Conservation (phyloP, 179 eudicot species). For the Camellia oleifera region DNA sequence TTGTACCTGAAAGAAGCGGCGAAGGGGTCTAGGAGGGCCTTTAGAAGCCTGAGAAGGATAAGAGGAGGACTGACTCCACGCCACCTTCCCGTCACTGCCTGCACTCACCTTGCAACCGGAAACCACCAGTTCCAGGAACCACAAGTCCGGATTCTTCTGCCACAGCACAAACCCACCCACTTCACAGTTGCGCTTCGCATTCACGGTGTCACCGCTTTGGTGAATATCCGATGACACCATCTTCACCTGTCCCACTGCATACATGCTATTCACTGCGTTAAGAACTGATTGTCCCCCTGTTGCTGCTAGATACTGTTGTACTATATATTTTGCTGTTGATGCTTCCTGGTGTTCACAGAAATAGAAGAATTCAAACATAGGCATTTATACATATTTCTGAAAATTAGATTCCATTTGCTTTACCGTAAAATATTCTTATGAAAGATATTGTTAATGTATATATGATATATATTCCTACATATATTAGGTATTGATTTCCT, state of each 20-base stretch:
- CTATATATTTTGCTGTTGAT: slow-evolving; percentile 65
- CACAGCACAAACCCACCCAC: slow-evolving; percentile 65
- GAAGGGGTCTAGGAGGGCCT: slow-evolving; percentile 66
- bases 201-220: slow-evolving; percentile 13
- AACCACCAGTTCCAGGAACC: slow-evolving; percentile 66
- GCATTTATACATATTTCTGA: no score
- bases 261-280: slow-evolving; percentile 51
- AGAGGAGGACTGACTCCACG: slow-evolving; percentile 62
- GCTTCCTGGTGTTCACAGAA: slow-evolving; percentile 40
- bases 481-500: no score
- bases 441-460: no score
- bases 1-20: slow-evolving; percentile 65
- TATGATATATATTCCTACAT: no score
- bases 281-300: slow-evolving; percentile 54
- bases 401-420: no score
- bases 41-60: slow-evolving; percentile 38
- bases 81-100: slow-evolving; percentile 61
- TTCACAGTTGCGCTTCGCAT: slow-evolving; percentile 25
- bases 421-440: no score
- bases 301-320: slow-evolving; percentile 70
- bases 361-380: no score
- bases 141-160: slow-evolving; percentile 65
- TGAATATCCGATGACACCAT: slow-evolving; percentile 45
- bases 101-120: slow-evolving; percentile 59
- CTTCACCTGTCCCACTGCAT: slow-evolving; percentile 62